A percentile compares a stretch with the other conserved stretches of the same genome.
phyloP scores from a whole-genome alignment of 208 protist species.

The Leishmania gerbilli region DNA sequence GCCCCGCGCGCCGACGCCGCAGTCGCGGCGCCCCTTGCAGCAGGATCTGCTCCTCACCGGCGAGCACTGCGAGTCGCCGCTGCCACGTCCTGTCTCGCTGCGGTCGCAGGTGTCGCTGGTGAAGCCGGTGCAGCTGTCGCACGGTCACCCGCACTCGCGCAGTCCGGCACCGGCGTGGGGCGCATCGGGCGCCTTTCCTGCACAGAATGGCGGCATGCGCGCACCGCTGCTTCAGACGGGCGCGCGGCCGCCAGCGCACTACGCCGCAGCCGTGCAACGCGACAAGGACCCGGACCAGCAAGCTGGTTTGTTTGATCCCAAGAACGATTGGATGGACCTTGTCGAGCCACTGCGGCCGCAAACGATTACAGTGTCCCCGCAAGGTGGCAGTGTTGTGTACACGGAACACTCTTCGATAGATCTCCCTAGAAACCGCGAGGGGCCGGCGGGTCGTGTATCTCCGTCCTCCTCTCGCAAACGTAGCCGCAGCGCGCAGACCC shows the following conservation, averaged over 20 bases:
- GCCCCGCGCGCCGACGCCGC: constrained; percentile 30
- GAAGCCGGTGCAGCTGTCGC: neutral
- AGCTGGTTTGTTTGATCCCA: constrained; percentile 17
- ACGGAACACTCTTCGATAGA: constrained; percentile 11
- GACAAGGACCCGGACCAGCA: constrained; percentile 4
- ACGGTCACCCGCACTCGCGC: neutral
- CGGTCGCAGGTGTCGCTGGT: constrained; percentile 45
- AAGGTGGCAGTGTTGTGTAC: constrained; percentile 19
- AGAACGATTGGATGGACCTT: constrained; percentile 43
- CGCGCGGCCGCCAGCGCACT: neutral
- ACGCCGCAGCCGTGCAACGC: neutral
- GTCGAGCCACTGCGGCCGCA: constrained; percentile 28
- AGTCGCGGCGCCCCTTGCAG: neutral
- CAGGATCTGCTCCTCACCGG: neutral
- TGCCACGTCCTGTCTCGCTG: constrained; percentile 71
- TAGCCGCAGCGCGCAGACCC: constrained; percentile 20
- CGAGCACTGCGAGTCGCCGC: constrained; percentile 27
- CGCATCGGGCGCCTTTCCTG: neutral
- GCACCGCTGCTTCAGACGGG: neutral
- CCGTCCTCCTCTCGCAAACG: constrained; percentile 7
- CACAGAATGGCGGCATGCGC: neutral
- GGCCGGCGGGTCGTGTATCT: neutral
- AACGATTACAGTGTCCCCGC: constrained; percentile 33
- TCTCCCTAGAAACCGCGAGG: neutral
- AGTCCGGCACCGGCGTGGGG: neutral